Evolutionary conservation across 352 stramenopile species (phyloP).

Genomic region (Phytophthora colocasiae): DNA sequence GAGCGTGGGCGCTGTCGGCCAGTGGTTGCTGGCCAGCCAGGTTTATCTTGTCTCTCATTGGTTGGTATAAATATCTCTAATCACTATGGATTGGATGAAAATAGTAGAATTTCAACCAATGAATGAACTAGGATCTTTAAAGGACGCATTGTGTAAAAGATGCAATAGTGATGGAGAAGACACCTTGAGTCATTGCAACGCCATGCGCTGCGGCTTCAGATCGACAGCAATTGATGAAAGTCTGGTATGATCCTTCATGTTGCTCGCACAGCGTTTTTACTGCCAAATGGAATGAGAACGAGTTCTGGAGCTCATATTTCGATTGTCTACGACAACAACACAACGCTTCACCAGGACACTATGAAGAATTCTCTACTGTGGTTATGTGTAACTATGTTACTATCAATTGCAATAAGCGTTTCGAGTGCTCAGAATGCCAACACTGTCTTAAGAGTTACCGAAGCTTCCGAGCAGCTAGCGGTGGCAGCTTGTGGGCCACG

Average conservation of each 20-base stretch:
- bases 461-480: conserved; percentile 36
- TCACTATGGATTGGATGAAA: background rate
- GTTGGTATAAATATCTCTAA: conserved; percentile 16
- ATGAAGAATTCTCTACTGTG: conserved; percentile 29
- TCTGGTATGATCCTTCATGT: conserved; percentile 26
- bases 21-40: conserved; percentile 47
- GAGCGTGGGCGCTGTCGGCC: conserved; percentile 6
- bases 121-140: conserved; percentile 6
- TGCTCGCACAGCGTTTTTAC: conserved; percentile 12
- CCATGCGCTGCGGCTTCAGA: conserved; percentile 11
- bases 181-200: conserved; percentile 10
- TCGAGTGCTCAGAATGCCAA: conserved; percentile 28
- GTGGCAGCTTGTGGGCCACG: conserved; percentile 61
- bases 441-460: conserved; percentile 8
- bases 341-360: background rate
- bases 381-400: conserved; percentile 12
- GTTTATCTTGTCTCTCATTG: conserved; percentile 27
- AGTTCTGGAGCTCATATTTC: conserved; percentile 29
- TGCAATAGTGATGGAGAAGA: conserved; percentile 30
- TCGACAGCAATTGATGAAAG: conserved; percentile 22
- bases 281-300: background rate
- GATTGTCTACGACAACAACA: conserved; percentile 25
- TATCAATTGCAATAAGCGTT: background rate
- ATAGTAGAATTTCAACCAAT: conserved; percentile 22
- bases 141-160: background rate